Base-by-base conservation (phyloP, 768 basidiomycete genomes). In the Phlebiopsis gigantea region DNA sequence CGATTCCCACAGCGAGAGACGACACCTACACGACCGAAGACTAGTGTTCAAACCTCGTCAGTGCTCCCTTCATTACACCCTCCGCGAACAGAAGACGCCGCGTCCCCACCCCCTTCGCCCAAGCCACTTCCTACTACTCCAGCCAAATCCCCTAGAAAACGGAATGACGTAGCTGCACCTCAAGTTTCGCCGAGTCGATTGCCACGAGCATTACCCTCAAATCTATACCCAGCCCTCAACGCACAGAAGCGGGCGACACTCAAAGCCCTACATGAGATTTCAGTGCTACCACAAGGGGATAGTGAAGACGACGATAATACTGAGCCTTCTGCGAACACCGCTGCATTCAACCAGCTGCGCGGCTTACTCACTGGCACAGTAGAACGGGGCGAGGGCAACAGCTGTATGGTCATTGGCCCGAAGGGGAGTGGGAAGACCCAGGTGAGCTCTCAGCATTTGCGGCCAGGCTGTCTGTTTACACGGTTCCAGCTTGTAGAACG, bases 321-420 rank as follows among this genome's bases (percentile, higher is more conserved):
- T 1, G 70, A 71, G 17, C 57, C 59, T 9, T 69, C 77, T 1
- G 76, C 82, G 4, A 86, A 89, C 63, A 68, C 61, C 1, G 64
- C 73, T 17, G 84, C 88, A 0, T 71, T 77, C 25, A 65, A 79
- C 30, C 83, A 90, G 55, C 68, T 98, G 12, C 65, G 71, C 1
- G 78, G 82, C 46, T 71, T 98, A 21, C 73, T 97, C 4, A 68
- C 71, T 21, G 94, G 93, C 10, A 92, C 91, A 1, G 77, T 89
- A 4, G 72, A 73, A 21, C 80, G 93, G 26, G 88, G 87, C 9
- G 95, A 98, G 74, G 94, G 95, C 2, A 98, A 98, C 60, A 96
- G 93, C 57, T 97, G 94, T 65, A 77, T 97, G 54, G 66, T 98
- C 2, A 76, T 93, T 44, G 95, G 95, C 19, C 87, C 92, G 1